Evolutionary conservation across 2,329 filamentous ascomycete genomes (phyloP).

Genomic region (Alternaria ventricosa): DNA sequence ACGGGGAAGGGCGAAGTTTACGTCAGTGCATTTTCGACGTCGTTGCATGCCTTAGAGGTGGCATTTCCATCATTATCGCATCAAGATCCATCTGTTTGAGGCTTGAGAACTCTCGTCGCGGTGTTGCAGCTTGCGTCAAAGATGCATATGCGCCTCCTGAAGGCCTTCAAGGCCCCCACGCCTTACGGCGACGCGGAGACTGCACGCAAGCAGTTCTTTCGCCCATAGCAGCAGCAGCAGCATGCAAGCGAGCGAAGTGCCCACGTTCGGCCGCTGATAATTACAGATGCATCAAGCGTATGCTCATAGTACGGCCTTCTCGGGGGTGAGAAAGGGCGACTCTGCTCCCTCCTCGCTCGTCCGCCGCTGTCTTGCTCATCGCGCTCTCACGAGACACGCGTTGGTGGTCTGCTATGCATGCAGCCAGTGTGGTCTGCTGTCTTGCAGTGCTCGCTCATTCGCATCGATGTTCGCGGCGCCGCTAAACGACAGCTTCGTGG

Average conservation of each 20-base stretch:
- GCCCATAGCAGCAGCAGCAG: neutral
- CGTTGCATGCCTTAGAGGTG: neutral
- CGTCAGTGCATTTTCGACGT: neutral
- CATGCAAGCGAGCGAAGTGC: neutral
- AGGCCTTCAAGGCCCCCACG: neutral
- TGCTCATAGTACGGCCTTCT: neutral
- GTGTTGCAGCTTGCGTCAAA: neutral
- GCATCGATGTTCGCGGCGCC: neutral
- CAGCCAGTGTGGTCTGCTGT: neutral
- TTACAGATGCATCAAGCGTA: neutral
- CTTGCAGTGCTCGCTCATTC: neutral
- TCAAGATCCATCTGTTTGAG: neutral
- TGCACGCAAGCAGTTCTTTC: neutral
- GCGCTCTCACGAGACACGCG: neutral
- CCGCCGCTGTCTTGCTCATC: neutral
- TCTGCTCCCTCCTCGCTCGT: neutral
- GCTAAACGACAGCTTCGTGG: neutral
- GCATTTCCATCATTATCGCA: neutral
- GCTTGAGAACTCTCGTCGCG: neutral
- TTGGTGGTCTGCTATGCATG: neutral
- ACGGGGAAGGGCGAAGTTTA: neutral
- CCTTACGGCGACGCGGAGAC: neutral
- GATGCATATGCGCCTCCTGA: neutral
- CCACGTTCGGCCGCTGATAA: neutral
- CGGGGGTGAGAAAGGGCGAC: neutral